Evolutionary conservation across 2,329 filamentous ascomycete genomes (phyloP).

Genomic region (Neofusicoccum cordaticola): DNA sequence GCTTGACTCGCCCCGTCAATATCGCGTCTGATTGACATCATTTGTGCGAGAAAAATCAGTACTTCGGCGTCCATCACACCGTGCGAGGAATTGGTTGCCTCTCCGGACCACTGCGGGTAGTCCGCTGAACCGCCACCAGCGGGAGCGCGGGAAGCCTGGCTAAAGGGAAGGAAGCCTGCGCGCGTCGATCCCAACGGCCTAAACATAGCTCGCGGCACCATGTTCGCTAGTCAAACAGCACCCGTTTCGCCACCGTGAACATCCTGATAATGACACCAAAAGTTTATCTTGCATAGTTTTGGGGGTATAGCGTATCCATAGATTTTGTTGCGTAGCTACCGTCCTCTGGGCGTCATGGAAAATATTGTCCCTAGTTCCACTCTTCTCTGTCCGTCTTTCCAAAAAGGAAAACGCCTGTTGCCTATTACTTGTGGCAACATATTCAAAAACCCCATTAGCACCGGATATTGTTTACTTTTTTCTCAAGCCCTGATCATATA

Average conservation of each 20-base stretch:
- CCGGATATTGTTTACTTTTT: neutral
- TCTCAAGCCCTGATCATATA: neutral
- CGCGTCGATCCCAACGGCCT: neutral
- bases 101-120: neutral
- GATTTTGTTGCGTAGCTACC: conserved; percentile 12
- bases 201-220: neutral
- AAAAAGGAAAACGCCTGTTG: conserved; percentile 2
- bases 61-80: neutral
- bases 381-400: conserved; percentile 2
- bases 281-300: neutral
- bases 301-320: conserved; percentile 14
- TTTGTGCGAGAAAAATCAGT: neutral
- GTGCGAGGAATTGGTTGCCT: neutral
- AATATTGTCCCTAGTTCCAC: conserved; percentile 2
- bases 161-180: too few species aligned
- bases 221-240: neutral
- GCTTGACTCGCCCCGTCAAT: neutral
- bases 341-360: conserved; percentile 14
- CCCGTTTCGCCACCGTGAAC: neutral
- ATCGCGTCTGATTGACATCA: neutral
- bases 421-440: neutral
- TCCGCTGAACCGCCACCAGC: neutral
- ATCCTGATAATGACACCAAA: neutral
- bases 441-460: conserved; percentile 1
- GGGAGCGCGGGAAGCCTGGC: neutral